Percentiles rank a stretch among this genome's conserved stretches.
phyloP scores from a whole-genome alignment of 371 early-diverging fungal species.

The Conidiobolus incongruus region DNA sequence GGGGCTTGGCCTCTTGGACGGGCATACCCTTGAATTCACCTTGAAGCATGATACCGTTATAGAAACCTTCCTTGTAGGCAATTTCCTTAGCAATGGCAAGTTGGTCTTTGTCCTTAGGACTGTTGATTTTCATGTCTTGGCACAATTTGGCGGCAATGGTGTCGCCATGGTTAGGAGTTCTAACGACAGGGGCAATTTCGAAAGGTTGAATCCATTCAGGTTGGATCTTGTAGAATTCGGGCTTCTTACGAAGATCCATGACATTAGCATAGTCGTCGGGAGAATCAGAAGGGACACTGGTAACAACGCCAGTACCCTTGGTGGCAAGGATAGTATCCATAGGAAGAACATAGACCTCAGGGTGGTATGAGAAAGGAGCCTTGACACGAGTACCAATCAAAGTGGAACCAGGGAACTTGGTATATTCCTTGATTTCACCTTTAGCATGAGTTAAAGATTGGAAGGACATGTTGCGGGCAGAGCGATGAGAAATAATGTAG shows the following conservation, averaged over 20 bases:
- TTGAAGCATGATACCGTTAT: slow-evolving; percentile 70
- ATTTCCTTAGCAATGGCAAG: slow-evolving; percentile 84
- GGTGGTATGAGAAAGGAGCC: slow-evolving; percentile 65
- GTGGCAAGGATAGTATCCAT: slow-evolving; percentile 88
- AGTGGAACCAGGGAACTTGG: slow-evolving; percentile 49
- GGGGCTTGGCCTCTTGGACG: slow-evolving; percentile 82
- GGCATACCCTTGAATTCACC: slow-evolving; percentile 60
- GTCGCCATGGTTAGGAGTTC: slow-evolving; percentile 68
- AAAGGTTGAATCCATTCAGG: slow-evolving; percentile 68
- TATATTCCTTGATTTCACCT: slow-evolving; percentile 45
- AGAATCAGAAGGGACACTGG: slow-evolving; percentile 95
- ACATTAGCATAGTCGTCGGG: slow-evolving; percentile 90
- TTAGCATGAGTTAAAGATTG: slow-evolving; percentile 54
- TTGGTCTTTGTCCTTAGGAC: slow-evolving; percentile 81
- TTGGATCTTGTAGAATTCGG: slow-evolving; percentile 74
- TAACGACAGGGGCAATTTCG: slow-evolving; percentile 67
- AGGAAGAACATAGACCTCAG: slow-evolving; percentile 78
- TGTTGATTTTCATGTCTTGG: slow-evolving; percentile 78
- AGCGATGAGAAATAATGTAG: slow-evolving; percentile 76
- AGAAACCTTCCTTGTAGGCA: slow-evolving; percentile 96
- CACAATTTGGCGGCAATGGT: slow-evolving; percentile 63
- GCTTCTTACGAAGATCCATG: slow-evolving; percentile 79
- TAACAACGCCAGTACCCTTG: slow-evolving; percentile 93
- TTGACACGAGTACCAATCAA: slow-evolving; percentile 77
- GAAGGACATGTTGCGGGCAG: slow-evolving; percentile 91